Evolutionary conservation across 257 asterid genomes (phyloP).

Genomic region (Nemophila menziesii): DNA sequence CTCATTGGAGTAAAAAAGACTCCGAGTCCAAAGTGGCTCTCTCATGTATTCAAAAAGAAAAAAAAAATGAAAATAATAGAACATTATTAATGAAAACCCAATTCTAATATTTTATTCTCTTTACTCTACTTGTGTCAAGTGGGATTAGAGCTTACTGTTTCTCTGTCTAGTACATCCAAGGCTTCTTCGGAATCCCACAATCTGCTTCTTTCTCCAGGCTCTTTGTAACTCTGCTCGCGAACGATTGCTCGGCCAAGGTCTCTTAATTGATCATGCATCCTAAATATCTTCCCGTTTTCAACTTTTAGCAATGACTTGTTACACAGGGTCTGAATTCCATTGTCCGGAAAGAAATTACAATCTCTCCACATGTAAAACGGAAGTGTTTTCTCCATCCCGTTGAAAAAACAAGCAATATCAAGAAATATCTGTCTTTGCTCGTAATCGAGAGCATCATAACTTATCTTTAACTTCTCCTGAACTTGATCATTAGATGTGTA

Average conservation of each 20-base stretch:
- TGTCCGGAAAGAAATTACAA: constrained; percentile 6
- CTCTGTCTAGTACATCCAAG: no score
- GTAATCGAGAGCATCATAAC: constrained; percentile 11
- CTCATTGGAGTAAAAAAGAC: no score
- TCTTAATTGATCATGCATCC: neutral
- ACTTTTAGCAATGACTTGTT: constrained; percentile 6
- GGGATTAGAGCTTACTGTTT: no score
- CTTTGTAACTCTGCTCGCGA: constrained; percentile 5
- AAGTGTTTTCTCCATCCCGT: neutral
- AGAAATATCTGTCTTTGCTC: constrained; percentile 4
- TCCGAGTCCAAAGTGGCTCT: no score
- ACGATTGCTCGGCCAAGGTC: constrained; percentile 12
- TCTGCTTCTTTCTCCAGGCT: constrained; percentile 10
- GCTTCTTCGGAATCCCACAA: no score
- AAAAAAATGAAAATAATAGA: no score
- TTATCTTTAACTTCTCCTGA: constrained; percentile 9
- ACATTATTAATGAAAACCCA: no score
- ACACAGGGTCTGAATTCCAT: constrained; percentile 4
- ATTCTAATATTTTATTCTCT: no score
- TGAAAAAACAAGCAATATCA: constrained; percentile 5
- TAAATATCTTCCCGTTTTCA: constrained; percentile 2
- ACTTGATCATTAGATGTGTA: neutral
- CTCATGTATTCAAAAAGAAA: no score
- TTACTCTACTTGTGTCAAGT: no score
- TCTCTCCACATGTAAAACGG: constrained; percentile 4